Conservation (phyloP, 2,329 filamentous ascomycete genomes). For the Penicillium brasilianum region DNA sequence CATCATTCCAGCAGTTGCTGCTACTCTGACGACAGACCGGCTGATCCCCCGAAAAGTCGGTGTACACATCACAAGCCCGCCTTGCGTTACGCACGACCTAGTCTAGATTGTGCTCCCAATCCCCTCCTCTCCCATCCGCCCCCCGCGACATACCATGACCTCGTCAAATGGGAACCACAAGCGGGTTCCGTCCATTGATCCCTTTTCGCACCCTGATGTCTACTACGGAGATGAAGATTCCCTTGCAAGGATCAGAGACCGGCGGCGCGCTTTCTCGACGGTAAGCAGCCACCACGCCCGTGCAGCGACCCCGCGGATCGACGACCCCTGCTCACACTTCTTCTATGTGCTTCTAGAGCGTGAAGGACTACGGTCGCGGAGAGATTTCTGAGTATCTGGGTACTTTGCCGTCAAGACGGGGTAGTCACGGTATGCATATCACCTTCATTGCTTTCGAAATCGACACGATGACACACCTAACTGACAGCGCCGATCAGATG, state of each 20-base stretch:
- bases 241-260: slow-evolving; percentile 50
- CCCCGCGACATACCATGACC: slow-evolving; percentile 41
- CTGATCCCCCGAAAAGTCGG: slow-evolving; percentile 22
- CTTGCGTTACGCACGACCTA: slow-evolving; percentile 29
- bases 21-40: neutral
- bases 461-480: neutral
- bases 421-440: slow-evolving; percentile 50
- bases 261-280: slow-evolving; percentile 61
- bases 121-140: slow-evolving; percentile 10
- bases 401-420: slow-evolving; percentile 43
- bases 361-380: slow-evolving; percentile 44
- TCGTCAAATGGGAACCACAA: slow-evolving; percentile 46
- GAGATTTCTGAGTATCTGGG: slow-evolving; percentile 44
- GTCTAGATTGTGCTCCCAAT: slow-evolving; percentile 17
- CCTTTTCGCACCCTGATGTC: slow-evolving; percentile 61
- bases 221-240: slow-evolving; percentile 63
- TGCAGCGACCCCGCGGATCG: slow-evolving; percentile 21
- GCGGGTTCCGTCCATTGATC: slow-evolving; percentile 56
- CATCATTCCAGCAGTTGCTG: neutral
- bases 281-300: slow-evolving; percentile 47
- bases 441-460: neutral
- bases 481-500: slow-evolving; percentile 62
- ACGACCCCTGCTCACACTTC: slow-evolving; percentile 18
- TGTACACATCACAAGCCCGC: slow-evolving; percentile 21
- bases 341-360: slow-evolving; percentile 32